Conservation (phyloP, 768 basidiomycete species). For the Suillus subalutaceus region DNA sequence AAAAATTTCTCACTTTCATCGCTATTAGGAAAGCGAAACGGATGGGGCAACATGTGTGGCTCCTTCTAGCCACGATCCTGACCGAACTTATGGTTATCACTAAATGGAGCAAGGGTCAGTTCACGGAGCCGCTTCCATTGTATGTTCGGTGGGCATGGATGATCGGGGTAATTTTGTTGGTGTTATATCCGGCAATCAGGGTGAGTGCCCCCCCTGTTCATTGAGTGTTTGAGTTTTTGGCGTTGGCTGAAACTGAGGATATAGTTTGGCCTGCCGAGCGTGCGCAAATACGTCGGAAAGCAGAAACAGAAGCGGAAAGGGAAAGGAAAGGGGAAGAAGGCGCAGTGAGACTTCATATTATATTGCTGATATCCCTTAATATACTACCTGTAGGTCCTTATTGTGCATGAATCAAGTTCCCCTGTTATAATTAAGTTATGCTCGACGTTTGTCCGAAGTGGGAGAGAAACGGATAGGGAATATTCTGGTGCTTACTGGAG, state of each 20-base stretch:
- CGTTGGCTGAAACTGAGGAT: conserved; percentile 19
- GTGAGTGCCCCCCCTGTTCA: conserved; percentile 42
- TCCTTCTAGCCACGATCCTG: conserved; percentile 81
- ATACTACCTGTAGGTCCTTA: not conserved
- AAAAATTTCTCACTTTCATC: conserved; percentile 10
- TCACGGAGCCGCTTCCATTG: conserved; percentile 61
- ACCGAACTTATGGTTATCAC: conserved; percentile 80
- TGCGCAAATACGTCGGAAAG: conserved; percentile 52
- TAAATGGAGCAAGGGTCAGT: conserved; percentile 83
- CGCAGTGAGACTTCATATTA: conserved; percentile 21
- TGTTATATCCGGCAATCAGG: conserved; percentile 70
- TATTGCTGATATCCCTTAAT: not conserved
- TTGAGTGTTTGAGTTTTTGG: not conserved
- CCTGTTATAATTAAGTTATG: not conserved
- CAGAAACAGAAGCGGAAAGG: conserved; percentile 33
- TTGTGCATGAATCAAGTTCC: not conserved
- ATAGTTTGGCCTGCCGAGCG: conserved; percentile 69
- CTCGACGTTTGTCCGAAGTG: not conserved
- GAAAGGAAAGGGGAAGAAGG: conserved; percentile 34
- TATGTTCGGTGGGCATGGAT: conserved; percentile 69
- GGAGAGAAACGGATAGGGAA: conserved; percentile 18
- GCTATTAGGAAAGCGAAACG: conserved; percentile 71
- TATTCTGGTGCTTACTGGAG: conserved; percentile 37
- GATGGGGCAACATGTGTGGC: conserved; percentile 91
- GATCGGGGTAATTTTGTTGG: conserved; percentile 57